These are phyloP conservation scores for Cajanus cajan DNA, from an alignment of 306 rosid genomes.

Conservation along the genomic window DNA sequence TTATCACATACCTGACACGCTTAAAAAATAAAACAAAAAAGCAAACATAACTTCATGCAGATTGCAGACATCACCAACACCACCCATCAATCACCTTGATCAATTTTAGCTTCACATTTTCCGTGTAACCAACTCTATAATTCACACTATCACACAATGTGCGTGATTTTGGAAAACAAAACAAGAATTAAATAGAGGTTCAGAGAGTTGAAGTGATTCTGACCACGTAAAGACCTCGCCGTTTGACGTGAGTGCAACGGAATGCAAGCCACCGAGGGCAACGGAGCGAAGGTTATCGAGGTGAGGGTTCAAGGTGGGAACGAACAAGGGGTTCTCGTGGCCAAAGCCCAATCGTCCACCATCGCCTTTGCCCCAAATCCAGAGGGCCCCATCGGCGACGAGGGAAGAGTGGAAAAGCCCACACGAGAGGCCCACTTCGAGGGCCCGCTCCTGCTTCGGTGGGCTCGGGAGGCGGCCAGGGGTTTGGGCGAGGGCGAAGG, in stretches of 20 bases:
- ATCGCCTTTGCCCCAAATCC: constrained; percentile 99
- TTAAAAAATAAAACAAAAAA: neutral
- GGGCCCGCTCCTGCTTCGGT: neutral
- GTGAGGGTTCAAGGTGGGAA: constrained; percentile 75
- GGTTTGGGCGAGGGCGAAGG: constrained; percentile 53
- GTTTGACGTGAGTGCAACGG: constrained; percentile 58
- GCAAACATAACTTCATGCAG: neutral
- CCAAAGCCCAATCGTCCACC: constrained; percentile 93
- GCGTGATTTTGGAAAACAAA: neutral
- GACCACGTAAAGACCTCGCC: constrained; percentile 92
- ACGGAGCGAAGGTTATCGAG: constrained; percentile 49
- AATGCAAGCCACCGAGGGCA: constrained; percentile 82
- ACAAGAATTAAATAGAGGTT: neutral
- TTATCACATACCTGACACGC: neutral
- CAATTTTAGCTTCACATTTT: neutral
- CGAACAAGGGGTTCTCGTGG: constrained; percentile 65
- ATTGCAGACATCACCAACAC: neutral
- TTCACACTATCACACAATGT: neutral
- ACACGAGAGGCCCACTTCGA: constrained; percentile 79
- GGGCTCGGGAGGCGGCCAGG: constrained; percentile 41
- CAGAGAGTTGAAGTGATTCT: constrained; percentile 36
- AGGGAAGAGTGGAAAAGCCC: constrained; percentile 88
- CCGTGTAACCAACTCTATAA: neutral
- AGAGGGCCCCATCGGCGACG: constrained; percentile 57
- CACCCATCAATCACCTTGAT: neutral